Base-by-base conservation (phyloP, 345 rosid species). In the Barbarea vulgaris region DNA sequence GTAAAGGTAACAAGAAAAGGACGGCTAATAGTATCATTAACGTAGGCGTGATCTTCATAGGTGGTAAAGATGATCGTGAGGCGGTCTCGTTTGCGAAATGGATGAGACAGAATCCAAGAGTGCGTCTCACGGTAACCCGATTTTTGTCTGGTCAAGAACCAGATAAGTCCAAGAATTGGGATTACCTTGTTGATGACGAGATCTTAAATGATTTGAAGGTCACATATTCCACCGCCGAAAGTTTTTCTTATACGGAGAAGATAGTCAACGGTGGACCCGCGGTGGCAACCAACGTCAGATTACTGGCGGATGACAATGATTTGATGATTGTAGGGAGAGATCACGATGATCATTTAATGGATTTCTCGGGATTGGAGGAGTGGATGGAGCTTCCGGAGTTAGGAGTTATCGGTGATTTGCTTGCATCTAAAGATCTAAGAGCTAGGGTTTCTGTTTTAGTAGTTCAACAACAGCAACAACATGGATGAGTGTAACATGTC, bases 301-400 rank as follows among this genome's bases (percentile, higher is more conserved):
- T 67, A 0, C 7, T 86, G 47, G 87, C 72, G 13, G 68, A 70
- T 15, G 77, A 69, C 0, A 79, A 69, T 15, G 80, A 88, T 39
- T 77, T 88, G 41, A 73, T 88, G 44, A 67, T 91, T 1, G 84
- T 84, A 3, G 97, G 97, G 36, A 82, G 90, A 75, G 76, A 84
- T 13, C 61, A 72, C 5, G 83, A 81, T 1, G 50, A 77, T 1
- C 66, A 53, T 2, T 76, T 59, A 2, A 57, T 74, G 4, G 85
- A 84, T 56, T 83, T 81, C 6, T 47, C 59, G 0, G 94, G 94
- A 0, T 77, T 89, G 31, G 74, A 51, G 1, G 70, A 83, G 71
- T 91, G 95, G 95, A 85, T 76, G 52, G 97, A 91, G 66, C 70
- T 83, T 51, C 87, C 91, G 0, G 95, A 91, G 72, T 79, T 91